Percentiles rank a stretch among this genome's conserved stretches.
phyloP scores from a whole-genome alignment of 345 rosid species.

The Camelina sativa region DNA sequence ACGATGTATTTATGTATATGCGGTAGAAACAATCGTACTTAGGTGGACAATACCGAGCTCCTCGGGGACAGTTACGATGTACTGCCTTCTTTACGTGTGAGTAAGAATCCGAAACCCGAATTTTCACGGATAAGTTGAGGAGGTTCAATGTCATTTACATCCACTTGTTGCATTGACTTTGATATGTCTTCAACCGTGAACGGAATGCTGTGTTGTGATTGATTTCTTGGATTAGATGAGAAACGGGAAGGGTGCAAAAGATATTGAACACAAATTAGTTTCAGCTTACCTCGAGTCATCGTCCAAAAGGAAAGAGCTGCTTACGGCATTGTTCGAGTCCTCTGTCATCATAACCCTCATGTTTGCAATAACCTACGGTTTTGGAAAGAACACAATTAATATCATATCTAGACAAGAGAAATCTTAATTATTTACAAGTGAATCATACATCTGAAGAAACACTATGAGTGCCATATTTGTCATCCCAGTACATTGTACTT shows the following conservation, averaged over 20 bases:
- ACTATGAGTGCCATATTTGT: constrained; percentile 93
- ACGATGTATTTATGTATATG: constrained; percentile 39
- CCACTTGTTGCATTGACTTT: constrained; percentile 89
- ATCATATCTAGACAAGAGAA: constrained; percentile 16
- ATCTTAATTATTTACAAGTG: constrained; percentile 18
- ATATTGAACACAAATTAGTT: not conserved
- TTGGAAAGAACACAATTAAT: constrained; percentile 21
- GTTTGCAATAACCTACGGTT: constrained; percentile 76
- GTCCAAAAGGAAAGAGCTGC: constrained; percentile 95
- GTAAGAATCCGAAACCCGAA: constrained; percentile 90
- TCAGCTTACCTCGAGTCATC: constrained; percentile 88
- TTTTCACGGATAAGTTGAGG: constrained; percentile 86
- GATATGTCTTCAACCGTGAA: constrained; percentile 98
- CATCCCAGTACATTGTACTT: constrained; percentile 99
- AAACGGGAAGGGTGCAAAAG: constrained; percentile 1
- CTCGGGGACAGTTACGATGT: constrained; percentile 16
- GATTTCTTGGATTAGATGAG: constrained; percentile 23
- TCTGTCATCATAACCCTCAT: constrained; percentile 99
- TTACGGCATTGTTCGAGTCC: constrained; percentile 89
- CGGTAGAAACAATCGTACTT: constrained; percentile 22
- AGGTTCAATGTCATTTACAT: constrained; percentile 84
- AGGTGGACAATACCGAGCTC: constrained; percentile 17
- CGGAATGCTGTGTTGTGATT: constrained; percentile 74
- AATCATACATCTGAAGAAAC: constrained; percentile 90
- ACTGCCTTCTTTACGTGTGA: constrained; percentile 67